A percentile compares a stretch with the other conserved stretches of the same genome.
phyloP scores from a whole-genome alignment of 2,329 filamentous ascomycete genomes.

The Ophiosphaerella herpotricha region DNA sequence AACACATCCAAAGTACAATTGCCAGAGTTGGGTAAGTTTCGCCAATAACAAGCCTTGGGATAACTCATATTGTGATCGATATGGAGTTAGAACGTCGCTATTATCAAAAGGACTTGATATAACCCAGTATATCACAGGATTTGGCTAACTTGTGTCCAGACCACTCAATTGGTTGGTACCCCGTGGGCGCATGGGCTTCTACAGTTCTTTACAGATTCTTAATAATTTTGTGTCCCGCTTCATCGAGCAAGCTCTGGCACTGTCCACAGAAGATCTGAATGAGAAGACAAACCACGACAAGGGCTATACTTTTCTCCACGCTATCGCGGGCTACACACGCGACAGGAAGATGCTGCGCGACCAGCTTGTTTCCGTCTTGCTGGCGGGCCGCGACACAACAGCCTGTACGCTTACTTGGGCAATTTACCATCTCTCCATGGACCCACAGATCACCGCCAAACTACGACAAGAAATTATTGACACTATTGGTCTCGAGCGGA shows the following conservation, averaged over 20 bases:
- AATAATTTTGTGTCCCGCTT: constrained; percentile 78
- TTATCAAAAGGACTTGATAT: too few species aligned
- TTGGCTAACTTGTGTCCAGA: constrained; percentile 41
- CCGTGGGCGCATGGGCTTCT: constrained; percentile 63
- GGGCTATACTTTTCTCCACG: constrained; percentile 84
- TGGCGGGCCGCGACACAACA: constrained; percentile 88
- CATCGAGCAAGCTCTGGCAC: constrained; percentile 72
- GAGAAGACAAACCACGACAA: constrained; percentile 72
- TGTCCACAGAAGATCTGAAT: constrained; percentile 73
- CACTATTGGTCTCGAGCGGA: constrained; percentile 65
- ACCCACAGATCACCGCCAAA: constrained; percentile 68
- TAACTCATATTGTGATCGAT: too few species aligned
- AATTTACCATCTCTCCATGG: constrained; percentile 77
- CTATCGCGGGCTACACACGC: constrained; percentile 79
- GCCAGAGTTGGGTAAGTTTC: constrained; percentile 62
- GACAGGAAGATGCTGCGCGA: constrained; percentile 72
- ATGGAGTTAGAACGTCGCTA: too few species aligned
- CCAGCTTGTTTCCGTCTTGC: constrained; percentile 72
- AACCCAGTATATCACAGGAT: not conserved
- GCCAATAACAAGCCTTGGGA: too few species aligned
- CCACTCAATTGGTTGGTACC: constrained; percentile 68
- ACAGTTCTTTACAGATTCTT: constrained; percentile 67
- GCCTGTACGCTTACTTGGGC: constrained; percentile 80
- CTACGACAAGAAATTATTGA: constrained; percentile 74
- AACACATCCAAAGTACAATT: constrained; percentile 72